These are phyloP conservation scores for Plantago elongata DNA, from an alignment of 257 asterid genomes.

Conservation along the genomic window DNA sequence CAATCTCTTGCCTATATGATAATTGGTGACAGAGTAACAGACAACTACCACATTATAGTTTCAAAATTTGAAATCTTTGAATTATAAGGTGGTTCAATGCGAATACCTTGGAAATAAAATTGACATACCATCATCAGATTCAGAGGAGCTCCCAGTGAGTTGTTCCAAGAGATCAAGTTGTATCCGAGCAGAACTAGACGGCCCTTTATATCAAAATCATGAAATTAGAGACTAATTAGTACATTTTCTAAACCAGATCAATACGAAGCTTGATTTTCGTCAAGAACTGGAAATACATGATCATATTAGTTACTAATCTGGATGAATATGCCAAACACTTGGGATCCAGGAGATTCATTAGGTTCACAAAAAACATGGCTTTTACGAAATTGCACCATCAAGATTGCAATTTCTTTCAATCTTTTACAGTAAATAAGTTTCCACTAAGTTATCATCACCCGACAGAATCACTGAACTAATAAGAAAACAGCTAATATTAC, in stretches of 20 bases:
- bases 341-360: too few species aligned
- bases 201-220: constrained; percentile 31
- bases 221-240: constrained; percentile 6
- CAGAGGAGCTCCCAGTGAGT: constrained; percentile 54
- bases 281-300: too few species aligned
- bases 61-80: too few species aligned
- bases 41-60: background rate
- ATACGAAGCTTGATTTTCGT: background rate
- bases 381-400: too few species aligned
- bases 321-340: too few species aligned
- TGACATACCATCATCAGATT: constrained; percentile 37
- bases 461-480: background rate
- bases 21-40: background rate
- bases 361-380: too few species aligned
- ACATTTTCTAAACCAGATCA: background rate
- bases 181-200: constrained; percentile 58
- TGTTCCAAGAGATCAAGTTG: constrained; percentile 83
- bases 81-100: too few species aligned
- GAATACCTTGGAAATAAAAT: background rate
- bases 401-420: background rate
- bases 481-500: background rate
- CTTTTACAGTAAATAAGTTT: background rate
- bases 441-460: background rate
- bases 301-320: too few species aligned
- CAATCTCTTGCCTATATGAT: background rate